phyloP scores from a whole-genome alignment of 192 early-diverging fungal species.

The Diversispora epigaea region DNA sequence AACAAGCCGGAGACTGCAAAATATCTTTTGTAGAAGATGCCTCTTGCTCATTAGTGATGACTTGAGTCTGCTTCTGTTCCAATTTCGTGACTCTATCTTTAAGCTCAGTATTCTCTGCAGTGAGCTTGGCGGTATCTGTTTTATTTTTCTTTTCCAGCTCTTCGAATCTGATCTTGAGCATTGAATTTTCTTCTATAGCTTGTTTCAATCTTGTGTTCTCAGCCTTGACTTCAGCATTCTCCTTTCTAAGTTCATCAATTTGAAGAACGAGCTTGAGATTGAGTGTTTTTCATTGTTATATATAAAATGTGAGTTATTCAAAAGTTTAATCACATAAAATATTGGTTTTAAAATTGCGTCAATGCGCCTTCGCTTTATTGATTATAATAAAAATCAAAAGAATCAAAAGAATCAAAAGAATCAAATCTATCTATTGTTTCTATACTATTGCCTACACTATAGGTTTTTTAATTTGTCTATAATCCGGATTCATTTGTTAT shows the following conservation, averaged over 20 bases:
- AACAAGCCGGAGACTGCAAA: too few species aligned
- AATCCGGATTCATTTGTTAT: too few species aligned
- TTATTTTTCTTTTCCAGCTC: conserved; percentile 18
- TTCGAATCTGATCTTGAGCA: conserved; percentile 17
- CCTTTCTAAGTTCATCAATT: conserved; percentile 27
- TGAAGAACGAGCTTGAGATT: neutral
- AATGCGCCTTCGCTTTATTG: neutral
- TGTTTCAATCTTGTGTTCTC: conserved; percentile 11
- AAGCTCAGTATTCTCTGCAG: neutral
- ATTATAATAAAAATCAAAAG: too few species aligned
- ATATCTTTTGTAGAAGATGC: too few species aligned
- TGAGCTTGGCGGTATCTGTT: conserved; percentile 15
- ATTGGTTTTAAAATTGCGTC: conserved; percentile 9
- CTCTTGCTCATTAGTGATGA: too few species aligned
- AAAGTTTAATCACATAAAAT: conserved; percentile 20
- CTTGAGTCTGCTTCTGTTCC: too few species aligned
- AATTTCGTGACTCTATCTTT: conserved; percentile 2
- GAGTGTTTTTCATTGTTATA: conserved; percentile 1
- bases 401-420: neutral
- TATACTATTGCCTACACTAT: neutral
- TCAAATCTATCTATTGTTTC: neutral
- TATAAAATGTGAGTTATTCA: conserved; percentile 15
- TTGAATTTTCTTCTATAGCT: neutral
- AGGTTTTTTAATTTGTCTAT: too few species aligned
- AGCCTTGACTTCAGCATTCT: conserved; percentile 21